These are phyloP conservation scores for Kurtzmaniella quercitrusa DNA, from an alignment of 1,139 yeast species.

Conservation along the genomic window DNA sequence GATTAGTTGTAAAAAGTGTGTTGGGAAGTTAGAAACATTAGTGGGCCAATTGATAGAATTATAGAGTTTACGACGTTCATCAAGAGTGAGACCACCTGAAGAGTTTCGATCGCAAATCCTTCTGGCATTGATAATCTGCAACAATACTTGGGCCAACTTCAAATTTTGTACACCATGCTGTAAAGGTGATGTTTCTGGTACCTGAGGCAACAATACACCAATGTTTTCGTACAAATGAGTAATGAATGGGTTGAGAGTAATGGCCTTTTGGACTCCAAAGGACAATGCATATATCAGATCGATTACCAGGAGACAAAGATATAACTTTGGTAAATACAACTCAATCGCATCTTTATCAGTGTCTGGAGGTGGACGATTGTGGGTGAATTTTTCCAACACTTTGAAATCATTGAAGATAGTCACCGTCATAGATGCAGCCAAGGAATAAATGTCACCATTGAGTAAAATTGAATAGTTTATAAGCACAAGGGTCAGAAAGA, in stretches of 20 bases:
- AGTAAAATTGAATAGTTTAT: constrained; percentile 54
- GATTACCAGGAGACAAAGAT: constrained; percentile 44
- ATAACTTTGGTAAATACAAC: constrained; percentile 46
- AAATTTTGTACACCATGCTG: constrained; percentile 6
- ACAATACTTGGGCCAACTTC: constrained; percentile 14
- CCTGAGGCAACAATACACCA: constrained; percentile 9
- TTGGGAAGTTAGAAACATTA: constrained; percentile 2
- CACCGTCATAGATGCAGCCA: constrained; percentile 51
- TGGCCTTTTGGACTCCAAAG: constrained; percentile 50
- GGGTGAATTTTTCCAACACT: constrained; percentile 37
- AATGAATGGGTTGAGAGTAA: constrained; percentile 16
- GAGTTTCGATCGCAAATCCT: constrained; percentile 12
- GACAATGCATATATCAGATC: constrained; percentile 55
- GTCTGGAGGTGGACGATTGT: constrained; percentile 7
- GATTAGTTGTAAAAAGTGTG: constrained; percentile 11
- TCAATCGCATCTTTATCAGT: constrained; percentile 33
- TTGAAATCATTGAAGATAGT: constrained; percentile 59
- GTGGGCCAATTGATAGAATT: not conserved
- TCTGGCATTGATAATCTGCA: constrained; percentile 18
- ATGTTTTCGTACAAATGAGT: constrained; percentile 15
- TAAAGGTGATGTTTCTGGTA: not conserved
- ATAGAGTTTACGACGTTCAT: constrained; percentile 1
- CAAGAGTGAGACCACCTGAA: constrained; percentile 4
- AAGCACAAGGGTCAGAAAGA: constrained; percentile 45
- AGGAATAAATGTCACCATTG: constrained; percentile 54